Evolutionary conservation across 176 grass and related monocot species (phyloP), one percentile per base, ranked within the genome.

Genomic region (Carex pumila): DNA sequence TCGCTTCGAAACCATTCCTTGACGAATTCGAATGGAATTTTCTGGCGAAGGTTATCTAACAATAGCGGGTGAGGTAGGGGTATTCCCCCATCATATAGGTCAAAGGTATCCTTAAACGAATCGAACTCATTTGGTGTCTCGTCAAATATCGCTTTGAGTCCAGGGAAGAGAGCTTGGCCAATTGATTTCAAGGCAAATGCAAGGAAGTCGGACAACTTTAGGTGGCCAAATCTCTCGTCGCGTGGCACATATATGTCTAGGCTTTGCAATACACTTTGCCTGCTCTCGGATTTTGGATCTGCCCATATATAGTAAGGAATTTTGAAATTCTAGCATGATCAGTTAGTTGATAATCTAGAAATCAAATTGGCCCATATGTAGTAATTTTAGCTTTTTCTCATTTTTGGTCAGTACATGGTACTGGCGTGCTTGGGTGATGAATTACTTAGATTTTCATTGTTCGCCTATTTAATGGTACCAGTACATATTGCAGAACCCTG

Each of bases 181-280:
- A 98, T 18, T 1, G 89, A 32, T 84, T 95, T 98, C 29, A 98
- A 34, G 13, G 91, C 56, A 83, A 88, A 95, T 1, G 77, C 93
- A 34, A 95, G 60, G 85, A 93, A 95, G 31, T 98, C 93, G 2
- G 93, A 87, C 83, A 92, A 37, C 86, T 98, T 98, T 15, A 98
- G 80, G 67, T 95, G 96, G 4, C 91, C 88, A 68, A 98, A 93
- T 0, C 91, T 68, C 85, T 98, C 93, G 1, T 98, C 96, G 0
- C 89, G 88, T 2, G 96, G 93, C 4, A 92, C 82, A 2, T 95
- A 98, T 55, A 97, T 97, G 54, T 90, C 54, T 14, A 90, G 32
- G 60, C 71, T 77, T 0, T 88, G 19, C 29, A 91, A 3, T 4
- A 75, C 14, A 31, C 69, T 66, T 65, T 91, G 71, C 58, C 95